Percentiles rank a stretch among this genome's conserved stretches.
Evolutionary conservation across 768 basidiomycete species (phyloP).

Genomic region (Dentipellis fragilis): DNA sequence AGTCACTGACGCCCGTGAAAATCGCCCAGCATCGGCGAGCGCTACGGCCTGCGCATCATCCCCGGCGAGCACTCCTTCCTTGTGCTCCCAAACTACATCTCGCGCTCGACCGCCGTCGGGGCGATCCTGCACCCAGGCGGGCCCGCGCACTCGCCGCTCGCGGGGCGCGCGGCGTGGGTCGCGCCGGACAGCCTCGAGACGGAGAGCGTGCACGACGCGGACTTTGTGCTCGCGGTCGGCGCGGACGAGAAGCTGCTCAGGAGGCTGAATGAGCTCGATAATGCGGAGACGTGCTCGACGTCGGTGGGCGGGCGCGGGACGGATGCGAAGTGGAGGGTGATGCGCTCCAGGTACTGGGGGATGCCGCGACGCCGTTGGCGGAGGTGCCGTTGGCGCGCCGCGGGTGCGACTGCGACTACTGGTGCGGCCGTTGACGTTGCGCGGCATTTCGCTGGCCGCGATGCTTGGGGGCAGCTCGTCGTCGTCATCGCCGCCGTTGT

Average conservation of each 20-base stretch:
- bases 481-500: conserved; percentile 2
- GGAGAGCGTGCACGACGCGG: conserved; percentile 29
- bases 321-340: not conserved
- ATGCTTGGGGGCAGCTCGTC: not conserved
- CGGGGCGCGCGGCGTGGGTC: conserved; percentile 30
- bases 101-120: conserved; percentile 74
- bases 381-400: no score
- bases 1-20: not conserved
- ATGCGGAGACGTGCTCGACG: conserved; percentile 61
- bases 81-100: conserved; percentile 74
- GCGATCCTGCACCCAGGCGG: conserved; percentile 65
- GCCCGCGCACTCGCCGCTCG: conserved; percentile 29
- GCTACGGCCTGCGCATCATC: conserved; percentile 75
- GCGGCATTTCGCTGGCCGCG: not conserved
- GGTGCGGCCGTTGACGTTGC: not conserved
- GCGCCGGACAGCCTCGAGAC: conserved; percentile 27
- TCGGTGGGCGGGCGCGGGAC: conserved; percentile 24
- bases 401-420: not conserved
- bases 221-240: conserved; percentile 57
- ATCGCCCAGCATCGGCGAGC: conserved; percentile 55
- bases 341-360: no score
- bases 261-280: conserved; percentile 63
- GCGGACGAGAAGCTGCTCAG: conserved; percentile 73
- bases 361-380: no score
- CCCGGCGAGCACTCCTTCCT: conserved; percentile 75